Percentiles rank a stretch among this genome's conserved stretches.
phyloP scores from a whole-genome alignment of 1,139 yeast species.

The Eremothecium sinecaudum region DNA sequence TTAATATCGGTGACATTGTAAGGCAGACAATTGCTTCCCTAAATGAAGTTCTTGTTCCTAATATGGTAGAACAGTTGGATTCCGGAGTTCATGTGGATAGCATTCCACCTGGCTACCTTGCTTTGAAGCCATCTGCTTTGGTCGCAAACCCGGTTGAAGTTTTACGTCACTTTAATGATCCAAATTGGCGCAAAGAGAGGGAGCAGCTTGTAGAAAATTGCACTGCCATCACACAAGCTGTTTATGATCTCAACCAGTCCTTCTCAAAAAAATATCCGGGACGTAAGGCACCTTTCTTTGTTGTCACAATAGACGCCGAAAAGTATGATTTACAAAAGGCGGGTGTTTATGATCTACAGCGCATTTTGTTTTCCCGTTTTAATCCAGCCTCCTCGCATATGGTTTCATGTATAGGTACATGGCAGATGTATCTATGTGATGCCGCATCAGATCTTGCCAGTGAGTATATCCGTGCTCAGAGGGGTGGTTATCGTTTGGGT shows the following conservation, averaged over 20 bases:
- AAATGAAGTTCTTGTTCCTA: constrained; percentile 62
- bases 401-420: constrained; percentile 75
- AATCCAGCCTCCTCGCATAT: constrained; percentile 49
- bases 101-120: constrained; percentile 74
- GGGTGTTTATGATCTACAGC: constrained; percentile 86
- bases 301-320: constrained; percentile 89
- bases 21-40: constrained; percentile 60
- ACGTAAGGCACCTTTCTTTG: constrained; percentile 71
- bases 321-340: constrained; percentile 68
- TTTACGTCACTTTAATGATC: constrained; percentile 51
- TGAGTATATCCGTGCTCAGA: constrained; percentile 58
- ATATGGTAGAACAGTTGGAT: constrained; percentile 44
- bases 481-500: constrained; percentile 64
- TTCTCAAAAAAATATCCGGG: constrained; percentile 48
- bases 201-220: constrained; percentile 58
- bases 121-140: constrained; percentile 89
- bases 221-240: constrained; percentile 43
- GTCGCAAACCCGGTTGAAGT: constrained; percentile 67
- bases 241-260: constrained; percentile 46
- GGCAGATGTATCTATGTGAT: constrained; percentile 82
- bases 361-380: constrained; percentile 66
- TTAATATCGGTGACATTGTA: constrained; percentile 57
- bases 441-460: constrained; percentile 50
- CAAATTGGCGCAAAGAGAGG: constrained; percentile 47
- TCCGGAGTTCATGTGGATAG: constrained; percentile 46